A percentile compares a stretch with the other conserved stretches of the same genome.
Evolutionary conservation across 2,329 filamentous ascomycete species (phyloP).

Genomic region (Aspergillus terreus): DNA sequence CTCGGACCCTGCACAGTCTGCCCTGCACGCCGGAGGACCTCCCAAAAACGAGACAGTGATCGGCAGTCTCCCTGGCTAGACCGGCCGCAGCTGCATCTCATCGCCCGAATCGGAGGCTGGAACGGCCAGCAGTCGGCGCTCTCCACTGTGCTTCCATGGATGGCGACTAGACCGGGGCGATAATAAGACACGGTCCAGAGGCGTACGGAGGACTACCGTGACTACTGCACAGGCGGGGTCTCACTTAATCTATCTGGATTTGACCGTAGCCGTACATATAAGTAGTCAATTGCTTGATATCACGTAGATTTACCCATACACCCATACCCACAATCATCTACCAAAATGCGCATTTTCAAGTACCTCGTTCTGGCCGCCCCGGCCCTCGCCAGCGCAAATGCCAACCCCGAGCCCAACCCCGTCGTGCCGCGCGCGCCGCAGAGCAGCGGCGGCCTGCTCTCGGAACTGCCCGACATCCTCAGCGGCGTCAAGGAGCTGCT

Average conservation of each 20-base stretch:
- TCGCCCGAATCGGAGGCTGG: background rate
- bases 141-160: background rate
- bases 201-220: background rate
- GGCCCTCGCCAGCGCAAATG: constrained; percentile 12
- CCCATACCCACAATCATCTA: background rate
- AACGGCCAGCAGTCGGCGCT: background rate
- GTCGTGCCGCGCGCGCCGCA: constrained; percentile 20
- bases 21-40: too few species aligned
- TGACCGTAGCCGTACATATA: constrained; percentile 5
- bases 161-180: background rate
- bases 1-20: background rate
- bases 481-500: constrained; percentile 25
- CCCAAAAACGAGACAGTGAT: background rate
- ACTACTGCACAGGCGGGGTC: background rate
- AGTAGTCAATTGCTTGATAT: constrained; percentile 1
- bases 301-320: background rate
- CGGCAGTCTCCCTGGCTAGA: background rate
- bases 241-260: background rate
- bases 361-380: constrained; percentile 19
- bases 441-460: constrained; percentile 19
- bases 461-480: constrained; percentile 24
- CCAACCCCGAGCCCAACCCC: constrained; percentile 19
- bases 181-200: background rate
- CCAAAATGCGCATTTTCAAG: constrained; percentile 14
- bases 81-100: background rate